Evolutionary conservation across 371 early-diverging fungal species (phyloP).

Genomic region (Haplosporangium sp.): DNA sequence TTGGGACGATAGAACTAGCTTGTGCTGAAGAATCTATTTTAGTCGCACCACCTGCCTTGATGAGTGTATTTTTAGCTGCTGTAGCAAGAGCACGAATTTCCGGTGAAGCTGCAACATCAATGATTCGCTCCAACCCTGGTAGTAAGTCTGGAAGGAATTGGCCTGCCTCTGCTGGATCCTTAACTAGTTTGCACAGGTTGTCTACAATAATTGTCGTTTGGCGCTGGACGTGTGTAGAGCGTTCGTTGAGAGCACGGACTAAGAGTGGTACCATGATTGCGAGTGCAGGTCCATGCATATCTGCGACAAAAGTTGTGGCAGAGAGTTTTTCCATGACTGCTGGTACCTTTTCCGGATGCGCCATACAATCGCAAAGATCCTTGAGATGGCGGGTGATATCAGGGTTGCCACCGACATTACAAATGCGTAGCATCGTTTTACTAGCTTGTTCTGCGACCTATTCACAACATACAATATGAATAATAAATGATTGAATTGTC

Average conservation of each 20-base stretch:
- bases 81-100: constrained; percentile 79
- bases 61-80: constrained; percentile 65
- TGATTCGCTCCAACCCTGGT: constrained; percentile 80
- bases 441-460: constrained; percentile 54
- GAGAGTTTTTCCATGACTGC: constrained; percentile 71
- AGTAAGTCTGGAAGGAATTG: constrained; percentile 84
- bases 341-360: constrained; percentile 74
- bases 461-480: background rate
- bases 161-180: constrained; percentile 81
- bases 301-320: constrained; percentile 81
- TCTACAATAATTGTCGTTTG: constrained; percentile 85
- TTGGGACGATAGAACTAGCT: constrained; percentile 47
- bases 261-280: constrained; percentile 86
- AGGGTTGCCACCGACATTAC: constrained; percentile 69
- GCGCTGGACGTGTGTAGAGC: constrained; percentile 75
- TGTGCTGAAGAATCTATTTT: constrained; percentile 26
- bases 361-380: constrained; percentile 71
- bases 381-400: constrained; percentile 76
- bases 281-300: constrained; percentile 82
- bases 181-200: constrained; percentile 86
- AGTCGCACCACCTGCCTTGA: constrained; percentile 66
- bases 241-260: constrained; percentile 77
- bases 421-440: constrained; percentile 65
- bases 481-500: no score
- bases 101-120: constrained; percentile 82